phyloP scores from a whole-genome alignment of 2,329 filamentous ascomycete species.

The Byssoonygena ceratinophila region DNA sequence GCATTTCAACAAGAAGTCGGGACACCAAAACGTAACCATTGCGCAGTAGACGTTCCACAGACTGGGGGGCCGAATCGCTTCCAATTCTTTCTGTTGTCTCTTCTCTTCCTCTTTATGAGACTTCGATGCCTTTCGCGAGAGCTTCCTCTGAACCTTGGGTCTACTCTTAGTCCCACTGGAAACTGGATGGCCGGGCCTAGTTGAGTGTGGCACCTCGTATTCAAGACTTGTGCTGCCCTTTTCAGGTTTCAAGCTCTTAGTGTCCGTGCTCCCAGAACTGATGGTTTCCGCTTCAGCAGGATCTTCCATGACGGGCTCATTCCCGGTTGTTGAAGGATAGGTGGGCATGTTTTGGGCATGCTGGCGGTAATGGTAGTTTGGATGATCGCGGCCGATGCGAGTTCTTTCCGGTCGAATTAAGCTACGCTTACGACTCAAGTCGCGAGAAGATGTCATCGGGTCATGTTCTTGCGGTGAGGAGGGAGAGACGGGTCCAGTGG shows the following conservation, averaged over 20 bases:
- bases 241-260: conserved; percentile 32
- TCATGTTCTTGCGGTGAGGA: conserved; percentile 41
- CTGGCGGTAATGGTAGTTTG: conserved; percentile 91
- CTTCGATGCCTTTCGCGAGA: conserved; percentile 52
- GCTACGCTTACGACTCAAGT: conserved; percentile 65
- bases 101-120: conserved; percentile 47
- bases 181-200: not conserved
- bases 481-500: conserved; percentile 36
- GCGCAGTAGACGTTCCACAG: conserved; percentile 94
- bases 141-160: conserved; percentile 45
- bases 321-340: conserved; percentile 80
- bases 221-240: conserved; percentile 9
- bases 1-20: conserved; percentile 70
- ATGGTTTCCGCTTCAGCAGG: conserved; percentile 41
- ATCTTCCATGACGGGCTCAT: conserved; percentile 77
- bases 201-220: not conserved
- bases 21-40: conserved; percentile 88
- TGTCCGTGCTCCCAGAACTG: conserved; percentile 54
- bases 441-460: conserved; percentile 41
- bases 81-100: conserved; percentile 48
- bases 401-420: conserved; percentile 81
- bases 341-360: conserved; percentile 90
- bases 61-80: conserved; percentile 65
- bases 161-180: conserved; percentile 17
- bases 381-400: conserved; percentile 73